Conservation (phyloP, 2,329 filamentous ascomycete genomes). For the Fusarium dlaminii region DNA sequence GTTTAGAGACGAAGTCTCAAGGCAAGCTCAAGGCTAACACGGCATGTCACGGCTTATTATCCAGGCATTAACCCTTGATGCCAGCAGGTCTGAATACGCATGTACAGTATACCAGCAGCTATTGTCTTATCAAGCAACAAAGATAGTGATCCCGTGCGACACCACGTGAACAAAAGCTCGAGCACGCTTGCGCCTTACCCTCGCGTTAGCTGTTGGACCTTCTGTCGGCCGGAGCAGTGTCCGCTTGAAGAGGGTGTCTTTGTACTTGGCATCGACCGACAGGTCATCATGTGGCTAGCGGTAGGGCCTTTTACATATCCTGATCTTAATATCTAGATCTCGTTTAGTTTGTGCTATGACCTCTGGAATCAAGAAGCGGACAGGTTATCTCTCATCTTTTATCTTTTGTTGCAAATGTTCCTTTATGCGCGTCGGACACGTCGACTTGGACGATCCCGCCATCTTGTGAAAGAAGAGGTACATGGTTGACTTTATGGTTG, state of each 20-base stretch:
- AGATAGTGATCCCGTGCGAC: slow-evolving; percentile 2
- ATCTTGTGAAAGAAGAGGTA: not conserved
- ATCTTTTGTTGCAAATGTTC: not conserved
- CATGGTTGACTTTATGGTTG: not conserved
- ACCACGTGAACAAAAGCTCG: slow-evolving; percentile 21
- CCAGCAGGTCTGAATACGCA: not conserved
- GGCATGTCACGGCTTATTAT: not conserved
- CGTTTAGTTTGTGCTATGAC: slow-evolving; percentile 31
- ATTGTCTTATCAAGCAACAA: not conserved
- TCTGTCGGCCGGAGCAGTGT: slow-evolving; percentile 13
- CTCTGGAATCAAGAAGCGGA: not conserved
- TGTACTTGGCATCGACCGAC: slow-evolving; percentile 27
- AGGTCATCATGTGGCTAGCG: slow-evolving; percentile 12
- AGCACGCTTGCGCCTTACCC: slow-evolving; percentile 22
- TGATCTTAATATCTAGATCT: slow-evolving; percentile 15
- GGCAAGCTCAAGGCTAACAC: not conserved
- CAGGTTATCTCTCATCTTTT: not conserved
- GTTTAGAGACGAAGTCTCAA: not conserved
- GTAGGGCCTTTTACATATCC: slow-evolving; percentile 6
- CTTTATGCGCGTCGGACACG: not conserved
- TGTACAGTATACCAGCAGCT: not conserved
- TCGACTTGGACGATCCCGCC: not conserved
- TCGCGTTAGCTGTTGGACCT: slow-evolving; percentile 15
- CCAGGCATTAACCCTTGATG: not conserved
- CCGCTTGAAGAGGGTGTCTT: slow-evolving; percentile 22